phyloP scores from a whole-genome alignment of 192 early-diverging fungal genomes.

The Chytriomyces confervae region DNA sequence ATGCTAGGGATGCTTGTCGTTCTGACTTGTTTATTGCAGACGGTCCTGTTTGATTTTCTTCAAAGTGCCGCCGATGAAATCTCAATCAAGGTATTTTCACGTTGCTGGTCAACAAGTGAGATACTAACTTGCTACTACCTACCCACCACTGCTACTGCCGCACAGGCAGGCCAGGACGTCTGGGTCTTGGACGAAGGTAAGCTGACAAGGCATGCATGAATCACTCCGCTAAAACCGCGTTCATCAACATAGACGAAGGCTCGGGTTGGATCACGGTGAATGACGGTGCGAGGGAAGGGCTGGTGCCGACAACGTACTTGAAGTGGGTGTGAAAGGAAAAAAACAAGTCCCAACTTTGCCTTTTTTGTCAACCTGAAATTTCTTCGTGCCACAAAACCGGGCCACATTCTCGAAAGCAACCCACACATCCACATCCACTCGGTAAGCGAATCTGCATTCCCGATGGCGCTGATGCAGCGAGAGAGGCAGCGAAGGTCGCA shows the following conservation, averaged over 20 bases:
- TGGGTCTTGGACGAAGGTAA: constrained; percentile 57
- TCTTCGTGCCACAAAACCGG: no score
- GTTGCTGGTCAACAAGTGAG: no score
- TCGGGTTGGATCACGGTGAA: constrained; percentile 65
- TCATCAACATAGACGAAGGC: constrained; percentile 49
- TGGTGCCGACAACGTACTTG: constrained; percentile 45
- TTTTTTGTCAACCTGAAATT: no score
- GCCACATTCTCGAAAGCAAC: no score
- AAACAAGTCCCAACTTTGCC: background rate
- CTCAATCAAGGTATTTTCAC: constrained; percentile 40
- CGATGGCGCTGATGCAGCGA: no score
- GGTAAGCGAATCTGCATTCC: no score
- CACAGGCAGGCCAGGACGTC: constrained; percentile 58
- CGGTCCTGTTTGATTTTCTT: constrained; percentile 68
- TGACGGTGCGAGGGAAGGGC: constrained; percentile 40
- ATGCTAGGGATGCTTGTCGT: no score
- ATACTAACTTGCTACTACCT: background rate
- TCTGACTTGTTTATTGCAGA: constrained; percentile 29
- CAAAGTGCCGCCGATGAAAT: constrained; percentile 62
- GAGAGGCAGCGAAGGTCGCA: no score
- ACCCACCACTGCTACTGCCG: background rate
- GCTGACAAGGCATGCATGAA: background rate
- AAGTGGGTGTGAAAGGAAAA: constrained; percentile 16
- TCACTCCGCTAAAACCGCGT: constrained; percentile 9
- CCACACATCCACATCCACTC: no score